Conservation (phyloP, 2,329 filamentous ascomycete genomes). For the Tolypocladium cylindrosporum region DNA sequence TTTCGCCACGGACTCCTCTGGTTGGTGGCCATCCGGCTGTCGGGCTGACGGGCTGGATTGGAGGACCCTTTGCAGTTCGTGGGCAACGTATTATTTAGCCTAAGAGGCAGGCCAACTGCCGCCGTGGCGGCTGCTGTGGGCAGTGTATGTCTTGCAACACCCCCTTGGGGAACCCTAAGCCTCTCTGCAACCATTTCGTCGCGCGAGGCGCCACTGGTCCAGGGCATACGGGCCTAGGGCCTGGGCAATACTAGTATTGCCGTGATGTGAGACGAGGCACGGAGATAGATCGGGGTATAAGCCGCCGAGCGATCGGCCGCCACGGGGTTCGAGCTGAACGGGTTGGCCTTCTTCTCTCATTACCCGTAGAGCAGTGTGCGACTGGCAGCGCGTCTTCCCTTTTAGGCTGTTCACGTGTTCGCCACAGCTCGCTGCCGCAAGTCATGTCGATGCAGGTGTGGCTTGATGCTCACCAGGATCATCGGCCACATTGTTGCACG, state of each 20-base stretch:
- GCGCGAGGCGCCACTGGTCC: not conserved
- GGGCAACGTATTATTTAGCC: not conserved
- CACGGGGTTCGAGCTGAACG: not conserved
- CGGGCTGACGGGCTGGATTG: not conserved
- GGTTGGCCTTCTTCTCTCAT: too few relatives aligned
- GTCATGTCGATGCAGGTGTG: not conserved
- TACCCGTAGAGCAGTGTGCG: too few relatives aligned
- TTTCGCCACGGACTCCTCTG: too few relatives aligned
- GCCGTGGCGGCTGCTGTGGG: too few relatives aligned
- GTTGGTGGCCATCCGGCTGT: not conserved
- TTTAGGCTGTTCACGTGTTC: not conserved
- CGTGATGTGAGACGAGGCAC: not conserved
- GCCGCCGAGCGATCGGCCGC: not conserved
- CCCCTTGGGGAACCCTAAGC: not conserved
- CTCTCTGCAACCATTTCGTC: not conserved
- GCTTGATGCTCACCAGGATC: not conserved
- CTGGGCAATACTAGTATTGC: not conserved
- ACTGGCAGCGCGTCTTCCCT: not conserved
- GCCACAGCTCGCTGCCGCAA: not conserved
- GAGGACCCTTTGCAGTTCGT: not conserved
- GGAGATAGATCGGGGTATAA: not conserved
- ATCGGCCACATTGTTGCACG: not conserved
- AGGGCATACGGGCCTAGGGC: not conserved
- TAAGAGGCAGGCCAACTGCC: not conserved
- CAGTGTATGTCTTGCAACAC: too few relatives aligned